phyloP scores from a whole-genome alignment of 352 stramenopile species.

The Pythium graminicola region DNA sequence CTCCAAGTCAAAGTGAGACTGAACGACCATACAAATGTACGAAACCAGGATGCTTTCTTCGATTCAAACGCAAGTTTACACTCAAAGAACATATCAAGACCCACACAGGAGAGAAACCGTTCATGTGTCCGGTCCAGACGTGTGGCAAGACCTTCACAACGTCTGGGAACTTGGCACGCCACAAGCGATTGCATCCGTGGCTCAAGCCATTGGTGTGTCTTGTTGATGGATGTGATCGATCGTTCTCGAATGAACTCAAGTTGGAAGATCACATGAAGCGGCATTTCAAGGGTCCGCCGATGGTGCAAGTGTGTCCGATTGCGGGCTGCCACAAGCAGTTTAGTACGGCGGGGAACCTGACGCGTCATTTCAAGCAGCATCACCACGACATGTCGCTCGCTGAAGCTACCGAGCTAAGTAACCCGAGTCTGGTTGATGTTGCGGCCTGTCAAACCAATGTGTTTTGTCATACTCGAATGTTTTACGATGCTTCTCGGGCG shows the following conservation, averaged over 20 bases:
- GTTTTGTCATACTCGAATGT: slow-evolving; percentile 5
- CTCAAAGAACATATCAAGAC: slow-evolving; percentile 78
- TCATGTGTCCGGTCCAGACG: slow-evolving; percentile 33
- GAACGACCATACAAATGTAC: slow-evolving; percentile 36
- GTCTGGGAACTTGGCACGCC: slow-evolving; percentile 60
- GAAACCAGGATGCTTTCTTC: slow-evolving; percentile 34
- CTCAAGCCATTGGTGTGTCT: slow-evolving; percentile 21
- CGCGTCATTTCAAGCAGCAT: slow-evolving; percentile 16
- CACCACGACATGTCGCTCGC: slow-evolving; percentile 6
- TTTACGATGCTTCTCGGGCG: slow-evolving; percentile 3
- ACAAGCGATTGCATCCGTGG: slow-evolving; percentile 52
- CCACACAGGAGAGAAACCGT: slow-evolving; percentile 70
- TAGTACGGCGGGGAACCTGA: slow-evolving; percentile 48
- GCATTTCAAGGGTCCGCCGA: slow-evolving; percentile 20
- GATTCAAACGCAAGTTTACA: slow-evolving; percentile 72
- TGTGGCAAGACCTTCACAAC: slow-evolving; percentile 71
- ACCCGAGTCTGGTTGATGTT: no score
- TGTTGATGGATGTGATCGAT: slow-evolving; percentile 8
- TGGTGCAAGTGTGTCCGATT: slow-evolving; percentile 31
- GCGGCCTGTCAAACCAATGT: no score
- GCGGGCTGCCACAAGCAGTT: slow-evolving; percentile 49
- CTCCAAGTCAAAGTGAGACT: background rate
- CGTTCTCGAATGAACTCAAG: slow-evolving; percentile 19
- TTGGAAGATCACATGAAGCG: slow-evolving; percentile 13
- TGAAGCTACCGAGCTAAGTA: background rate